Conservation (phyloP, 1,284 basidiomycete species). For the Rhodotorula sp. region DNA sequence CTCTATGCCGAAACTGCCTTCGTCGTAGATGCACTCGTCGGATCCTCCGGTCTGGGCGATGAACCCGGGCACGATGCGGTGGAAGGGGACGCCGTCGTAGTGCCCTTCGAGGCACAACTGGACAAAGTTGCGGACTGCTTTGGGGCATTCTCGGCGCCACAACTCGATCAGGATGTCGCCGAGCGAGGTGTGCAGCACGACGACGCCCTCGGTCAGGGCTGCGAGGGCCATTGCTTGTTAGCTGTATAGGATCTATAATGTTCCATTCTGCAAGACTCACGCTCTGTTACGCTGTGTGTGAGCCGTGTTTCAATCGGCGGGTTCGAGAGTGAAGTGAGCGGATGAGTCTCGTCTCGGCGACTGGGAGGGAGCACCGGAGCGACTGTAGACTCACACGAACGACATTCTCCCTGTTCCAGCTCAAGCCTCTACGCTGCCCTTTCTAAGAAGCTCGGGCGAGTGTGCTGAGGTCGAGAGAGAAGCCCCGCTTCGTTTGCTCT, state of each 20-base stretch:
- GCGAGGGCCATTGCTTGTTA: not conserved
- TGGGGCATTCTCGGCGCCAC: constrained; percentile 93
- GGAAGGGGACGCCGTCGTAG: constrained; percentile 92
- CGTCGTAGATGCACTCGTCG: constrained; percentile 51
- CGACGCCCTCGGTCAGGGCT: constrained; percentile 47
- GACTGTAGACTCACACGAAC: not conserved
- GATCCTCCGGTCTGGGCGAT: constrained; percentile 65
- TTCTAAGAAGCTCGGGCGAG: too few relatives aligned
- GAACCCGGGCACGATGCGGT: constrained; percentile 55
- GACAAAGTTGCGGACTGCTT: constrained; percentile 74
- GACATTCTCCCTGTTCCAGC: not conserved
- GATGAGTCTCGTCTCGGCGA: not conserved
- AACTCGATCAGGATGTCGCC: constrained; percentile 87
- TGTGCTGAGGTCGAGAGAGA: too few relatives aligned
- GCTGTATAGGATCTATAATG: not conserved
- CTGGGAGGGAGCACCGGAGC: not conserved
- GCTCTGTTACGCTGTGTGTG: constrained; percentile 38
- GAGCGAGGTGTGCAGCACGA: constrained; percentile 83
- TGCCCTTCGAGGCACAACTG: constrained; percentile 58
- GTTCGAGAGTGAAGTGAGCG: not conserved
- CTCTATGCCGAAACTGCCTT: constrained; percentile 43
- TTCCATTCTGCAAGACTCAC: not conserved
- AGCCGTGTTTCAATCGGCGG: too few relatives aligned
- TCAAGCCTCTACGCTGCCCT: too few relatives aligned
- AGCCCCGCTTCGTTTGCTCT: too few relatives aligned